These are phyloP conservation scores for Priceomyces medius DNA, from an alignment of 805 yeast species.

Conservation along the genomic window DNA sequence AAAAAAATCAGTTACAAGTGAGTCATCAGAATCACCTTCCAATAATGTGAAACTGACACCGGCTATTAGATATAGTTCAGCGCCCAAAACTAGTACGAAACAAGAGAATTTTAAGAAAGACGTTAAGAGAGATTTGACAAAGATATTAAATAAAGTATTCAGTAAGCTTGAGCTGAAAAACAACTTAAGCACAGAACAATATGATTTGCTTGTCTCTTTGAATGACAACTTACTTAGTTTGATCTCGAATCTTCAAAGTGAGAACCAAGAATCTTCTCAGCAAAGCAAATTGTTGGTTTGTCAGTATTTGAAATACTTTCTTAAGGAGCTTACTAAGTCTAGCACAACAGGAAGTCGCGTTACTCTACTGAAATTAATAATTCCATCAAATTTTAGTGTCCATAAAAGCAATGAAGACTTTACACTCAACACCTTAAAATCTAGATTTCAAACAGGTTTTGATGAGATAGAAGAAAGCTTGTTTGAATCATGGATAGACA, in stretches of 20 bases:
- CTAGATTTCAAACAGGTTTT: slow-evolving; percentile 16
- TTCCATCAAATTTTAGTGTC: slow-evolving; percentile 30
- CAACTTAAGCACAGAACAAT: slow-evolving; percentile 30
- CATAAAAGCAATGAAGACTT: slow-evolving; percentile 7
- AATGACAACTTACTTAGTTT: slow-evolving; percentile 33
- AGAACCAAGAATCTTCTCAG: slow-evolving; percentile 10
- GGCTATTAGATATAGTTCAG: slow-evolving; percentile 9
- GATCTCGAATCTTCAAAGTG: slow-evolving; percentile 20
- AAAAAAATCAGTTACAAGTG: slow-evolving; percentile 17
- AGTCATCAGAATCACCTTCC: slow-evolving; percentile 21
- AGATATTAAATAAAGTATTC: slow-evolving; percentile 42
- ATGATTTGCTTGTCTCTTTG: slow-evolving; percentile 36
- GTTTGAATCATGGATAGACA: slow-evolving; percentile 42
- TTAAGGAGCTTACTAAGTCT: slow-evolving; percentile 33
- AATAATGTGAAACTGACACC: slow-evolving; percentile 8
- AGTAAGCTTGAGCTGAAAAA: slow-evolving; percentile 35
- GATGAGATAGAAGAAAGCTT: slow-evolving; percentile 44
- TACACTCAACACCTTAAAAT: slow-evolving; percentile 2
- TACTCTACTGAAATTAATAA: slow-evolving; percentile 29
- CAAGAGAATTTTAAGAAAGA: slow-evolving; percentile 16
- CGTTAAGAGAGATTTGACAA: slow-evolving; percentile 27
- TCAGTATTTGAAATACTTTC: slow-evolving; percentile 38
- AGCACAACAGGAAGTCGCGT: slow-evolving; percentile 8
- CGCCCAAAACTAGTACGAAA: slow-evolving; percentile 11
- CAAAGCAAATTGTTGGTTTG: slow-evolving; percentile 31